phyloP scores from a whole-genome alignment of 805 yeast genomes.

The Wickerhamomyces kurtzmanii region DNA sequence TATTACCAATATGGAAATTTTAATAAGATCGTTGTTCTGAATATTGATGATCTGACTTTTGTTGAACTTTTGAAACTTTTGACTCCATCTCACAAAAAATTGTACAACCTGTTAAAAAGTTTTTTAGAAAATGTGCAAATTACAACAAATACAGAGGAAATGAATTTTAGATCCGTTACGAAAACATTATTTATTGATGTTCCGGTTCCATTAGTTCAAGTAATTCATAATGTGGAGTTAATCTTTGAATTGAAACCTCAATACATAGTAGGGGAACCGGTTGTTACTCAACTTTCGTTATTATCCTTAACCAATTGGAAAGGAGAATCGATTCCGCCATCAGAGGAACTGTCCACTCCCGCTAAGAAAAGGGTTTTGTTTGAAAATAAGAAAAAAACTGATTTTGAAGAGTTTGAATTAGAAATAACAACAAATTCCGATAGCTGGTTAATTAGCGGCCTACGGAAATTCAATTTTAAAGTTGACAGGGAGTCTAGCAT shows the following conservation, averaged over 20 bases:
- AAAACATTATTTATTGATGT: conserved; percentile 39
- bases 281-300: no score
- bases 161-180: conserved; percentile 5
- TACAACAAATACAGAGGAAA: no score
- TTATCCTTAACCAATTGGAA: no score
- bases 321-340: no score
- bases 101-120: no score
- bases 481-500: conserved; percentile 16
- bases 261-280: conserved; percentile 55
- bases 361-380: conserved; percentile 7
- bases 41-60: no score
- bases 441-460: conserved; percentile 76
- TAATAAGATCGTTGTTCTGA: no score
- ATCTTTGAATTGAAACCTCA: conserved; percentile 24
- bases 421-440: conserved; percentile 46
- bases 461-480: conserved; percentile 41
- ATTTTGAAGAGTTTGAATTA: conserved; percentile 27
- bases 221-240: conserved; percentile 50
- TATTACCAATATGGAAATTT: no score
- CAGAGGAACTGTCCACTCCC: no score
- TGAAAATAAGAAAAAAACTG: neutral
- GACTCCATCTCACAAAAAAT: no score
- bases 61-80: no score
- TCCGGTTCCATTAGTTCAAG: conserved; percentile 49
- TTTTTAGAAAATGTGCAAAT: no score